Evolutionary conservation across 495 filamentous ascomycete genomes (phyloP), one percentile per base, ranked within the genome.

Genomic region (Talaromyces borbonicus): DNA sequence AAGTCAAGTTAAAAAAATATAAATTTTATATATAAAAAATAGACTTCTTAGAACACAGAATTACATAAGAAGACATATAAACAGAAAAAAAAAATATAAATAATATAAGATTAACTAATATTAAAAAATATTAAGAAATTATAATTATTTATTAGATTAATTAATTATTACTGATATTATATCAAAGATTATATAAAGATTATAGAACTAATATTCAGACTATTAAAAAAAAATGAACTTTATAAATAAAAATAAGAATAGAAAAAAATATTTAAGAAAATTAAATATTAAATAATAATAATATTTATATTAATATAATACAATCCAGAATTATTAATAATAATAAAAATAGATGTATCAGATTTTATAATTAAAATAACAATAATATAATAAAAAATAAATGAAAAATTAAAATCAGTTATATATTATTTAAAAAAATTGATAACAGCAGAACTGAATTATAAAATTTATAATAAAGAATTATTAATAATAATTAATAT

Each of bases 81-180:
- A 48, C 59, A 1, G 36, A 63, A 20, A 48, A 32, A 1, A 25
- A 46, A 0, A 57, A 59, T 46, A 44, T 60, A 4, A n/a, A 51
- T 14, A 41, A 32, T 4, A 52, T 66, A n/a, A 1, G 27, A 53
- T 2, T 65, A 48, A 55, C 18, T 37, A n/a, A 26, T n/a, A 9
- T 45, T 51, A 22, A 49, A 8, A 1, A 51, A 11, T 16, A 32
- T 58, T 0, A 55, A 54, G 27, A 37, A 52, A 8, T 44, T 61
- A 5, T 48, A 59, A 31, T 37, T 37, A 1, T 66, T 59, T 39
- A 18, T 67, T 14, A 49, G 56, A 1, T 58, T 67, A 41, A 50
- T 18, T 14, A 58, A 59, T 36, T 67, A 63, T 43, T 64, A n/a
- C n/a, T n/a, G n/a, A n/a, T n/a, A n/a, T n/a, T n/a, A n/a, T n/a